Evolutionary conservation across 768 basidiomycete genomes (phyloP), one percentile per base, ranked within the genome.

Genomic region (Cystobasidium onofrii): DNA sequence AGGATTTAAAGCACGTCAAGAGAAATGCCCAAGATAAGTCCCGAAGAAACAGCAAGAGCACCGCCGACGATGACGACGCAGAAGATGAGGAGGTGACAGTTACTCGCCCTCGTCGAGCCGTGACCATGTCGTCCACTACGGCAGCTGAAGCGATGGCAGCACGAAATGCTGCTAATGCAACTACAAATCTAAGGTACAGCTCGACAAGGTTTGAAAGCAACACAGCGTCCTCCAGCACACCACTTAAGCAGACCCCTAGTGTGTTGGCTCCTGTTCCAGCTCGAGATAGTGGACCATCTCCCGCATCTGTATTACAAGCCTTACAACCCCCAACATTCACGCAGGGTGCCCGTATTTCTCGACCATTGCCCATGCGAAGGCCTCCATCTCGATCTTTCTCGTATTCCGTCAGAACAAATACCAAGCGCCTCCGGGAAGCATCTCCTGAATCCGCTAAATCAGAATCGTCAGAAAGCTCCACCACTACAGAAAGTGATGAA

Each of bases 11-110:
- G 54, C 29, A 36, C 33, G 54, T 71, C 31, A 71, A 71, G 69
- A 54, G 69, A 27, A 71, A 71, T 55, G 69, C 69, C n/a, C 29
- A 33, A 18, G 69, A 71, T 36, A 71, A 71, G 69, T 15, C 44
- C 7, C 33, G 44, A 27, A 52, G 52, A n/a, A 61, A 55, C 27
- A 61, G 41, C 25, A 64, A 43, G 27, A 27, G 57, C 33, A 43
- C 15, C 7, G 34, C 10, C 9, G 63, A 64, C 63, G 34, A 39
- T 15, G 63, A 64, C 63, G 63, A 64, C 9, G 15, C 25, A 1
- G 63, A 64, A 15, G 63, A 64, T 10, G 9, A 20, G 4, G 27
- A 64, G 25, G 17, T 27, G 9, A 46, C 43, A 6, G 39, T 39
- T 7, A 46, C 25, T 27, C 57, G 57, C 27, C 25, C 63, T 44